Evolutionary conservation across 1,284 basidiomycete genomes (phyloP).

Genomic region (Agroathelia rolfsii): DNA sequence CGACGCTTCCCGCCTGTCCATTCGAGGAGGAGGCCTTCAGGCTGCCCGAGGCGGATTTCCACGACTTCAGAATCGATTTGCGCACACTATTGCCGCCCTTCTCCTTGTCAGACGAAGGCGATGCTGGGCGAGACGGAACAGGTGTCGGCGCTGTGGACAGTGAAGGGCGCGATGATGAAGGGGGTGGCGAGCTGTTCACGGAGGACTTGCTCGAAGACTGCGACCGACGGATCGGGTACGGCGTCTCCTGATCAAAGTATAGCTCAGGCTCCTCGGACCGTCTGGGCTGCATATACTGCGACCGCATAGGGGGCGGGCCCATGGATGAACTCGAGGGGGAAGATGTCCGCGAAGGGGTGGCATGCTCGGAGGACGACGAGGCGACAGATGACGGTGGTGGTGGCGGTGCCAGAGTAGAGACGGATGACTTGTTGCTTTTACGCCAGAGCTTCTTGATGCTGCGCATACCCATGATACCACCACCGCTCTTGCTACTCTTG

Average conservation of each 20-base stretch:
- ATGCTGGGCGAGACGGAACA: not conserved
- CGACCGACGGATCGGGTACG: slow-evolving; percentile 44
- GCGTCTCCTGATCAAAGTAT: slow-evolving; percentile 58
- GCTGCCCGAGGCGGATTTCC: slow-evolving; percentile 36
- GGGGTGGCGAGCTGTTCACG: too few relatives aligned
- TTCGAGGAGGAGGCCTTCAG: slow-evolving; percentile 9
- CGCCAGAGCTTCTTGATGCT: slow-evolving; percentile 66
- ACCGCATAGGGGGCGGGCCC: slow-evolving; percentile 4
- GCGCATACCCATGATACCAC: slow-evolving; percentile 55
- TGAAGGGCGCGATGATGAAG: slow-evolving; percentile 14
- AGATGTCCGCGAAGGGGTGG: slow-evolving; percentile 7
- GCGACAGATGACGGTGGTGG: slow-evolving; percentile 21
- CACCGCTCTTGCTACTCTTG: slow-evolving; percentile 15
- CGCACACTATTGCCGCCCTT: slow-evolving; percentile 37
- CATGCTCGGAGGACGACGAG: slow-evolving; percentile 15
- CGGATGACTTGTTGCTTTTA: slow-evolving; percentile 48
- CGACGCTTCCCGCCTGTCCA: slow-evolving; percentile 9
- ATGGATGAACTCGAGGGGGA: slow-evolving; percentile 2
- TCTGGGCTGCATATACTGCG: too few relatives aligned
- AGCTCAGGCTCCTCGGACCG: too few relatives aligned
- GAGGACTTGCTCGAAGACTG: too few relatives aligned
- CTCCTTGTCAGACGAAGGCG: slow-evolving; percentile 17
- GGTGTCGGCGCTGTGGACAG: slow-evolving; percentile 1
- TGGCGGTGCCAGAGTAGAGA: too few relatives aligned
- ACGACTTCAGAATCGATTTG: slow-evolving; percentile 63